Base-by-base conservation (phyloP, 179 eudicot species). In the Sideroxylon spinosum region DNA sequence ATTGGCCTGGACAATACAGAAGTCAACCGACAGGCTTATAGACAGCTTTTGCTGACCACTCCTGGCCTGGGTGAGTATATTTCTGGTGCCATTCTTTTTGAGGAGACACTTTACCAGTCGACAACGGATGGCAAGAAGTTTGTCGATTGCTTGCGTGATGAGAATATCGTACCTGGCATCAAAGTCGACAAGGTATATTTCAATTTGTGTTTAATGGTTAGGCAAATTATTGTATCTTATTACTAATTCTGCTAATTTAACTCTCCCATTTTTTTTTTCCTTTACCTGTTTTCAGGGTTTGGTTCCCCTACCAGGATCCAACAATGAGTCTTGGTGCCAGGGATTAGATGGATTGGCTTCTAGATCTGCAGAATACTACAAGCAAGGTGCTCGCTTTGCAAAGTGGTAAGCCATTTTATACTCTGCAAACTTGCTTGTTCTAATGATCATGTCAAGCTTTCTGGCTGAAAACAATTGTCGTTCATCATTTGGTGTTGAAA, bases 251-350 rank as follows among this genome's bases (percentile, higher is more conserved):
- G 49, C 19, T 26, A 59, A 48, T 6, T 28, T 74, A 71, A 32
- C 6, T 37, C 46, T 79, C 44, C 32, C 48, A 37, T 3, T 60
- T 63, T 25, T 71, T 65, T 66, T 56, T 10, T 52, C 56, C 7
- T 9, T 22, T 70, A 11, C 23, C 8, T 68, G 46, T 71, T 60
- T 75, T 3, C 86, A 88, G 90, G 90, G 90, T 81, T 82, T 88
- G 83, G 87, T 84, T 55, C 90, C 90, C 68, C 79, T 88, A 19
- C 87, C 90, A 53, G 90, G 90, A 63, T 88, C 90, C 74, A 84
- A 88, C 83, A 82, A 86, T 73, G 90, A 88, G 76, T 88, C 90
- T n/a, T 88, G 90, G 90, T 88, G 90, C 81, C 90, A 86, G 75
- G 88, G 90, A 55, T 64, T 88, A 75, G 90, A 88, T 79, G 90